Evolutionary conservation across 768 basidiomycete species (phyloP), one percentile per base, ranked within the genome.

Genomic region (Mycena alexandri): DNA sequence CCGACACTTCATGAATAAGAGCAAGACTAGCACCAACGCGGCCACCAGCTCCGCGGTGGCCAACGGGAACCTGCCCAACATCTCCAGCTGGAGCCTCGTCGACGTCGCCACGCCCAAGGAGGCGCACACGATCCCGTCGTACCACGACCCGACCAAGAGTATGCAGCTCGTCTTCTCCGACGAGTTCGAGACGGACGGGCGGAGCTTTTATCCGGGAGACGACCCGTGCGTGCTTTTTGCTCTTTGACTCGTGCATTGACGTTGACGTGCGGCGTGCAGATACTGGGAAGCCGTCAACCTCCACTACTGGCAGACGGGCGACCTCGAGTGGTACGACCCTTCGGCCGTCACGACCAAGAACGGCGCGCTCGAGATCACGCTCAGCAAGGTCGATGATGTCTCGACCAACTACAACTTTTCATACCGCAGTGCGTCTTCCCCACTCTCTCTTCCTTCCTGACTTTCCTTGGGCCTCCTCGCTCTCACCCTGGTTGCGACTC

Each of bases 241-340:
- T 21, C 84, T 92, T 81, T 93, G n/a, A n/a, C 38, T 89, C 93
- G 75, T 93, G 91, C 73, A 93, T 91, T 90, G 87, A 88, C 61
- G 56, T 90, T 5, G 87, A 88, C 65, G 90, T 92, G 72, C 63
- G 91, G 17, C 36, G 44, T 21, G 34, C 34, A 51, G 65, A 5
- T 94, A 91, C 72, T 93, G 92, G 91, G 90, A 93, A 74, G 91
- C 93, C 43, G 89, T 80, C 22, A 84, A 94, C 77, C 81, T 94
- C 38, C 89, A 94, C 75, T 94, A 93, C 73, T 93, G 93, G 91
- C 88, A 89, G 63, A 61, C 92, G 5, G 87, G 87, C 67, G 90
- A 93, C 72, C 67, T 92, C 73, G 93, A 98, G 77, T 97, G 94
- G 94, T 68, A 96, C 76, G 91, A 93, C 71, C 94, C 94, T 0